Conservation (phyloP, 345 rosid genomes). For the Eucalyptus curtisii region DNA sequence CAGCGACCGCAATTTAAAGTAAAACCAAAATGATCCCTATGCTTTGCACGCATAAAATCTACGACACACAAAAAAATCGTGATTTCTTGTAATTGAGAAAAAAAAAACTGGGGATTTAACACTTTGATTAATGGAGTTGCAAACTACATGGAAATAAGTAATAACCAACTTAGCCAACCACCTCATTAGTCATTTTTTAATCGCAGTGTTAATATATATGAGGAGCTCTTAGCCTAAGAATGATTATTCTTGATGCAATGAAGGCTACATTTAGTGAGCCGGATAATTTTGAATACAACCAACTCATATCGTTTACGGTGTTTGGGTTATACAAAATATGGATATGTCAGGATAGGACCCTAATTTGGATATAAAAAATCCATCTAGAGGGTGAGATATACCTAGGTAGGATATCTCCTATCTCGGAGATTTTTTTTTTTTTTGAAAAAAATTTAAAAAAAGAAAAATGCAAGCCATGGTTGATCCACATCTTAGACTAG, state of each 20-base stretch:
- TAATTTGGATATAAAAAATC: not conserved
- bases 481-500: not conserved
- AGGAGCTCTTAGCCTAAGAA: not conserved
- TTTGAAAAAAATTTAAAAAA: fast-evolving
- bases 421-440: not conserved
- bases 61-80: not conserved
- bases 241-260: not conserved
- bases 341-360: not conserved
- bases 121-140: not conserved
- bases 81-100: not conserved
- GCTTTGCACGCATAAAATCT: not conserved
- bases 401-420: not conserved
- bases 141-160: not conserved
- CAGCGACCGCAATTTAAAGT: not conserved
- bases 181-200: not conserved
- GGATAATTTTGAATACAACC: not conserved
- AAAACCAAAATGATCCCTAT: not conserved
- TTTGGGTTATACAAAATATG: not conserved
- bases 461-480: not conserved
- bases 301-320: not conserved
- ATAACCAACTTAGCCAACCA: not conserved
- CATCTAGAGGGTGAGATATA: not conserved
- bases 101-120: not conserved
- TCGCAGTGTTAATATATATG: not conserved
- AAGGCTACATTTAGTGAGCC: not conserved